Evolutionary conservation across 306 rosid species (phyloP).

Genomic region (Trifolium subterraneum): DNA sequence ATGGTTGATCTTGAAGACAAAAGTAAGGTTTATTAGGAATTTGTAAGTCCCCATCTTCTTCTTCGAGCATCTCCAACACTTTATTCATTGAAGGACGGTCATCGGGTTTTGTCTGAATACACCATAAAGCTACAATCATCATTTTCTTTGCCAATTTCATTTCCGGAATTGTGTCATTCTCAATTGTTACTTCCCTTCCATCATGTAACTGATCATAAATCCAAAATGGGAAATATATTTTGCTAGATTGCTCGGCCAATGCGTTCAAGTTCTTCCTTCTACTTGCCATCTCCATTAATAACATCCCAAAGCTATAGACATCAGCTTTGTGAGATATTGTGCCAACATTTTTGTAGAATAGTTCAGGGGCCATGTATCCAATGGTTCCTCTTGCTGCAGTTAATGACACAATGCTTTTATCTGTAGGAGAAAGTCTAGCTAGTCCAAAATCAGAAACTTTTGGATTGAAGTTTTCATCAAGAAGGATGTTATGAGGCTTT

Average conservation of each 20-base stretch:
- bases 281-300: constrained; percentile 13
- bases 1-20: not conserved
- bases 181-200: not conserved
- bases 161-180: not conserved
- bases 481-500: constrained; percentile 17
- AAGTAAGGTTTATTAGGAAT: constrained; percentile 9
- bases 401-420: not conserved
- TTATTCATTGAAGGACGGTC: constrained; percentile 10
- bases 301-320: constrained; percentile 11
- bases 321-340: constrained; percentile 15
- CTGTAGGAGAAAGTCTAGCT: not conserved
- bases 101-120: not conserved
- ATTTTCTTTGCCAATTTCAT: constrained; percentile 15
- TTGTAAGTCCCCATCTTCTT: not conserved
- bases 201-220: not conserved
- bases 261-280: constrained; percentile 17
- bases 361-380: constrained; percentile 24
- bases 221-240: constrained; percentile 13
- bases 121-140: constrained; percentile 27
- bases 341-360: constrained; percentile 13
- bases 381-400: constrained; percentile 9
- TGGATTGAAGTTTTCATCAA: constrained; percentile 8
- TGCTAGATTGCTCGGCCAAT: not conserved
- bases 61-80: constrained; percentile 14
- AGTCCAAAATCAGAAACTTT: constrained; percentile 26